Conservation (phyloP, 2,329 filamentous ascomycete genomes). For the Calonectria naviculata region DNA sequence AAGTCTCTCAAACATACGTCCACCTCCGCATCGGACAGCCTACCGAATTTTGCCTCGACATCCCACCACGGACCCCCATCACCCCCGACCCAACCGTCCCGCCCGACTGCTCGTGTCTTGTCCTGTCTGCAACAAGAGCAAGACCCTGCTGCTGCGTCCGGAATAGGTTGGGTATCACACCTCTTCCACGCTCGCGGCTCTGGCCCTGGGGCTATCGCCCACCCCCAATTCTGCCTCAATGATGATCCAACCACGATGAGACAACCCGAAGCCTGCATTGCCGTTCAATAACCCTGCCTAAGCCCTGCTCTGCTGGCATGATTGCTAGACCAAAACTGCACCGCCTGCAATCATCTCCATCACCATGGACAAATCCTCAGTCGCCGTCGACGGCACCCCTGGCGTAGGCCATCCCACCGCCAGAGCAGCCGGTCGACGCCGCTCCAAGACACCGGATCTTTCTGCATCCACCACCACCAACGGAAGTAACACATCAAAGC, state of each 20-base stretch:
- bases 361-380: slow-evolving; percentile 50
- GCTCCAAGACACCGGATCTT: slow-evolving; percentile 37
- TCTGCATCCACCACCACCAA: slow-evolving; percentile 38
- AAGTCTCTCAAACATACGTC: slow-evolving; percentile 17
- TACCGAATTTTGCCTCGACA: slow-evolving; percentile 20
- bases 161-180: slow-evolving; percentile 43
- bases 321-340: slow-evolving; percentile 43
- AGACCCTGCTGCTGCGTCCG: slow-evolving; percentile 35
- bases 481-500: slow-evolving; percentile 47
- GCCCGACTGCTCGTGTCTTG: slow-evolving; percentile 36
- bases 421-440: slow-evolving; percentile 31
- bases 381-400: slow-evolving; percentile 39
- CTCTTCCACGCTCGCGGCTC: slow-evolving; percentile 30
- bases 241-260: slow-evolving; percentile 51
- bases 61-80: slow-evolving; percentile 17
- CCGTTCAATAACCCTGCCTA: slow-evolving; percentile 43
- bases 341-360: slow-evolving; percentile 36
- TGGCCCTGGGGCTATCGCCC: slow-evolving; percentile 31
- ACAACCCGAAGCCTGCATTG: slow-evolving; percentile 39
- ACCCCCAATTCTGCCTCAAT: slow-evolving; percentile 40
- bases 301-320: slow-evolving; percentile 47
- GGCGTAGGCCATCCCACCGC: slow-evolving; percentile 32
- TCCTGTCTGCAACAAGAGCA: slow-evolving; percentile 34
- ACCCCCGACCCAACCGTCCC: slow-evolving; percentile 36
- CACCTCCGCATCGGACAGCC: slow-evolving; percentile 10